Base-by-base conservation (phyloP, 768 basidiomycete species). In the Naganishia randhawae region DNA sequence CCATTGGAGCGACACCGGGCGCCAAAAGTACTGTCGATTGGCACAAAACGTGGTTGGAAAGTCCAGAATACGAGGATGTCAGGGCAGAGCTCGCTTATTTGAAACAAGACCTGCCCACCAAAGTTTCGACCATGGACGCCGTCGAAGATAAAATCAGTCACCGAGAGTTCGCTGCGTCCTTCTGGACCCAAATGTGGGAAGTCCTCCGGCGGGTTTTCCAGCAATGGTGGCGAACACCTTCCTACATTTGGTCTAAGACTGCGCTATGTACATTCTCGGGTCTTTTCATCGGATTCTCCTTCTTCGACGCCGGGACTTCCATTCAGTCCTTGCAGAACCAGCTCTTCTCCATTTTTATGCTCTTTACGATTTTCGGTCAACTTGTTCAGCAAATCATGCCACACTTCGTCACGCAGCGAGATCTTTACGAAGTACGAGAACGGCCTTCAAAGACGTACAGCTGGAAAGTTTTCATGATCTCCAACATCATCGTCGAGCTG, bases 1-100 rank as follows among this genome's bases (percentile, higher is more conserved):
- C 87, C n/a, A 92, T 92, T 68, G 91, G 92, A 69, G 90, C 91
- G 32, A 89, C 78, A 14, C 78, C 78, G 13, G 77, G 89, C 2
- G 85, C 86, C 1, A 86, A 87, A 37, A 76, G 74, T 1, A 85
- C 86, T 0, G 81, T 83, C 17, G 85, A 89, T 68, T 91, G 89
- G 89, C 77, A 84, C 57, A 75, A 81, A 7, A 76, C 84, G n/a
- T 91, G 88, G 88, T 73, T 76, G 22, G 75, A 83, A 6, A 85
- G 86, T 0, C 79, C 81, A 0, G 85, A 88, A 72, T 81, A 87
- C 33, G 81, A 84, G 0, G 67, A 52, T 6, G 86, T 88, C 65
- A 82, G 85, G 66, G 68, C 75, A 0, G 82, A 86, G 57, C 86
- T 88, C 16, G 82, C 83, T 8, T 52, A 70, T 1, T 79, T 86